Evolutionary conservation across 192 early-diverging fungal genomes (phyloP).

Genomic region (Coemansia biformis): DNA sequence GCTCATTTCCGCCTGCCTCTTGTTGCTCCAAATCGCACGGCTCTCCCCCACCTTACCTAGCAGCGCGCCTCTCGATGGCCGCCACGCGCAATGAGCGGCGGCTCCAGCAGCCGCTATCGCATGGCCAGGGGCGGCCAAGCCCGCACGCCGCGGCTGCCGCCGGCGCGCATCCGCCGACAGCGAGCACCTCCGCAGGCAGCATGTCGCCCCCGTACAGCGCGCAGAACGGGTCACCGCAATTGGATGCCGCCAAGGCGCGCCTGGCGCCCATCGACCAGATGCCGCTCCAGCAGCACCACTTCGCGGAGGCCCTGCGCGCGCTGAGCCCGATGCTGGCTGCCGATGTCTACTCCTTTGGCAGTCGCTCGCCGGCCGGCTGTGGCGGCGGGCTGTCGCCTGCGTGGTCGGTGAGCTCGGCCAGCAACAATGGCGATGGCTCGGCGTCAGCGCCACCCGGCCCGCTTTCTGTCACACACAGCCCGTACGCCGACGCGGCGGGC

Average conservation of each 20-base stretch:
- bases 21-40: too few species aligned
- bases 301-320: background rate
- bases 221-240: too few species aligned
- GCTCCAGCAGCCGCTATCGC: background rate
- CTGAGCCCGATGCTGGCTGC: slow-evolving; percentile 1
- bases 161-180: too few species aligned
- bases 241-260: background rate
- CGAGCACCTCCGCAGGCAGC: background rate
- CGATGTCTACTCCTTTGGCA: slow-evolving; percentile 9
- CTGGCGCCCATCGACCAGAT: slow-evolving; percentile 4
- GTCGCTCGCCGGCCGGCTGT: background rate
- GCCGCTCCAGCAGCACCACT: background rate
- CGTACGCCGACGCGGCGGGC: slow-evolving; percentile 1
- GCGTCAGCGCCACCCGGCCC: too few species aligned
- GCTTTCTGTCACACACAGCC: too few species aligned
- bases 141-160: too few species aligned
- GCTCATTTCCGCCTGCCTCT: too few species aligned
- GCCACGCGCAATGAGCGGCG: background rate
- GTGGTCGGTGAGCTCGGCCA: slow-evolving; percentile 32
- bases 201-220: too few species aligned
- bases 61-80: background rate
- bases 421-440: slow-evolving; percentile 12
- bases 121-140: too few species aligned
- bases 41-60: too few species aligned
- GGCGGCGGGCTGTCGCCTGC: slow-evolving; percentile 18